Base-by-base conservation (phyloP, 352 stramenopile genomes). In the Pythium volutum region DNA sequence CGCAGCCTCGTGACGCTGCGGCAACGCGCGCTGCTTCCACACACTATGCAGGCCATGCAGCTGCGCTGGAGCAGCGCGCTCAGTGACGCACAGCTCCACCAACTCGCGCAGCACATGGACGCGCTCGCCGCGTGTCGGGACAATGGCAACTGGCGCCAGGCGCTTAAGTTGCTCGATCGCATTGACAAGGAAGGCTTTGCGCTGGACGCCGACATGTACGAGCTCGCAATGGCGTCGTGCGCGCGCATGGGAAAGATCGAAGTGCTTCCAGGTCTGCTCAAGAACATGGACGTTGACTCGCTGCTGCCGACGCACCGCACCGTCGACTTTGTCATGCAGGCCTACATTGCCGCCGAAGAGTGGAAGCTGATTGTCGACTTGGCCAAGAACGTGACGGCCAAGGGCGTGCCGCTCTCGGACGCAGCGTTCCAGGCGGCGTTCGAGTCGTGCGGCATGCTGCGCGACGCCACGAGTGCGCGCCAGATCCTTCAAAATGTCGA, bases 181-280 rank as follows among this genome's bases (percentile, higher is more conserved):
- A 75, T 88, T 27, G 83, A 92, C 70, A 80, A 83, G 59, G 64
- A 78, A 26, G 69, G 73, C 12, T 74, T 78, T 29, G 39, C 66
- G 15, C 69, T 92, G 45, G 79, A 93, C 41, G 47, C 83, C 11
- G 66, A 64, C 25, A 89, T 91, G 83, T 94, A 94, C 64, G 85
- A 94, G 59, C 72, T 79, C 51, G 77, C 83, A n/a, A 87, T 94
- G 59, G 83, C 73, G 16, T 68, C 85, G 22, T 91, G 84, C 55
- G 85, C 83, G 41, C 85, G 85, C 56, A 87, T 88, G 76, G 83
- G 84, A 56, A 89, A 89, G 56, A 79, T 91, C 48, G 81, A 92
- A 27, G 81, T 91, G 48, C 70, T 94, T 11, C 79, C 80, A 0
- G 80, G 81, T 0, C 58, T 94, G 41, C 63, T 92, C 25, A 75